Conservation (phyloP, 345 rosid species). For the Bruguiera parviflora region DNA sequence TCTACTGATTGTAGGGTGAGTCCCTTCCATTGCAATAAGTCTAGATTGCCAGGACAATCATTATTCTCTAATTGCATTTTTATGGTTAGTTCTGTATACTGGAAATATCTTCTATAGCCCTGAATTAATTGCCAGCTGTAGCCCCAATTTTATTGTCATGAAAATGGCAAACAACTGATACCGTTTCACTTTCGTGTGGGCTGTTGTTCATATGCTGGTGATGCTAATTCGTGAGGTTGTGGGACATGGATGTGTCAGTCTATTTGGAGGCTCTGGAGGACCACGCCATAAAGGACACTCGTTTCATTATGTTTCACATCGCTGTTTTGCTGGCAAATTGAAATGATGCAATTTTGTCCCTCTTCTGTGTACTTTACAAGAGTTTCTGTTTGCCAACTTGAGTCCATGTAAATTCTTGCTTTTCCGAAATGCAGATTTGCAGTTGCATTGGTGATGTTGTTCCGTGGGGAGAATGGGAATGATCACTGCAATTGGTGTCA, state of each 20-base stretch:
- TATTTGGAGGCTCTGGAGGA: not conserved
- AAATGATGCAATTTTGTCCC: no score
- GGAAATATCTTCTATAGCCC: not conserved
- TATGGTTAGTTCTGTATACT: not conserved
- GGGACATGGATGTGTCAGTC: conserved; percentile 15
- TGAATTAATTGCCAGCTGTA: conserved; percentile 8
- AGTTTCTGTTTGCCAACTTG: not conserved
- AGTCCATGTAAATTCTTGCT: not conserved
- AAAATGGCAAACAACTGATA: conserved; percentile 21
- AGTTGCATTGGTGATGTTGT: conserved; percentile 28
- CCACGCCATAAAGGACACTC: no score
- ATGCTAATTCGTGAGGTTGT: not conserved
- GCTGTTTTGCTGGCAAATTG: not conserved
- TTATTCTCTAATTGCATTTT: no score
- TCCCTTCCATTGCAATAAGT: not conserved
- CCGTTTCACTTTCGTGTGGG: not conserved
- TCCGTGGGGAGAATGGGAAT: conserved; percentile 28
- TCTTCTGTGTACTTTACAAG: no score
- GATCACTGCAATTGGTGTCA: conserved; percentile 32
- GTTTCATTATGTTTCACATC: no score
- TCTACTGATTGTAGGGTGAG: conserved; percentile 27
- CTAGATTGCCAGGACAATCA: no score
- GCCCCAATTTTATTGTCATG: conserved; percentile 12
- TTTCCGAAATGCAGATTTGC: conserved; percentile 15
- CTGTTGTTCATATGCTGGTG: not conserved